Percentiles rank a stretch among this genome's conserved stretches.
Conservation (phyloP, 1,139 yeast genomes). For the Pichia sp. region DNA sequence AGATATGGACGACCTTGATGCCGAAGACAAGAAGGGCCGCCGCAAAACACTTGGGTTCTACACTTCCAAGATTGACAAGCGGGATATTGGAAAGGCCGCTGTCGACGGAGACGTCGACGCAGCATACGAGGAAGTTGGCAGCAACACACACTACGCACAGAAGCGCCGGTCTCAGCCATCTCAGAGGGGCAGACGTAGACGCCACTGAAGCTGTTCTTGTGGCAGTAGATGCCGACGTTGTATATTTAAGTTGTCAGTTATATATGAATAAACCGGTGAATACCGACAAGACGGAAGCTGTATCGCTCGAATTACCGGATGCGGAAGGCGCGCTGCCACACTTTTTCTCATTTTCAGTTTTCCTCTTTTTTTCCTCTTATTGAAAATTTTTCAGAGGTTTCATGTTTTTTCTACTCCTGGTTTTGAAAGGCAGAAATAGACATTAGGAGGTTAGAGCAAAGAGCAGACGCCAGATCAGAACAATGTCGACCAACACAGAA, state of each 20-base stretch:
- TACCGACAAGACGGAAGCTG: background rate
- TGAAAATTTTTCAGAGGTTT: background rate
- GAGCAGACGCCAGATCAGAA: background rate
- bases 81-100: constrained; percentile 31
- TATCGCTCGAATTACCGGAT: constrained; percentile 1
- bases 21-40: constrained; percentile 78
- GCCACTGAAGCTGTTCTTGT: background rate
- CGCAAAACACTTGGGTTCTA: constrained; percentile 88
- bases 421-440: background rate
- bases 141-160: background rate
- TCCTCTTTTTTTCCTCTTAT: background rate
- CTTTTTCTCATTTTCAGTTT: background rate
- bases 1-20: constrained; percentile 69
- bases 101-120: constrained; percentile 16
- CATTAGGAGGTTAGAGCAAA: background rate
- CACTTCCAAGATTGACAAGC: constrained; percentile 90
- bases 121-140: constrained; percentile 8
- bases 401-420: background rate
- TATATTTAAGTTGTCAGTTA: background rate
- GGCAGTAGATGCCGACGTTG: background rate
- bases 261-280: background rate
- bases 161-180: background rate
- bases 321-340: background rate
- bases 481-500: constrained; percentile 10
- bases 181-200: constrained; percentile 1